These are phyloP conservation scores for Cornus kousa DNA, from an alignment of 148 eudicot species.

Conservation along the genomic window DNA sequence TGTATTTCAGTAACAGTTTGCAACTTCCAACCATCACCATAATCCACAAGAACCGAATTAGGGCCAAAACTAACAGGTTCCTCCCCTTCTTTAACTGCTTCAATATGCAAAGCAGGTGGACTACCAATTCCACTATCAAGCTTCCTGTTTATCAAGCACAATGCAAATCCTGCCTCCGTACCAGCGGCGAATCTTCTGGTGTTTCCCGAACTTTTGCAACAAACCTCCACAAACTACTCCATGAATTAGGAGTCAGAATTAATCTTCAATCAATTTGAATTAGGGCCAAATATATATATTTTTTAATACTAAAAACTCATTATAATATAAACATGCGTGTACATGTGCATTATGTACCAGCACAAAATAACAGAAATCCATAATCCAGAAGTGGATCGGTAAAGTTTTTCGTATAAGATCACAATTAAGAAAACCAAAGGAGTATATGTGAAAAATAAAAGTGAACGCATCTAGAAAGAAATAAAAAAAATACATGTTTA, in stretches of 20 bases:
- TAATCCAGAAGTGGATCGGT: not conserved
- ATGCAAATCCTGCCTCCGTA: slow-evolving; percentile 74
- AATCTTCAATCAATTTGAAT: not conserved
- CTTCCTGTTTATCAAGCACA: slow-evolving; percentile 67
- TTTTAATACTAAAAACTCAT: too few species aligned
- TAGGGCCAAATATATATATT: not conserved
- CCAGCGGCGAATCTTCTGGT: slow-evolving; percentile 65
- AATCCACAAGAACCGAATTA: slow-evolving; percentile 50
- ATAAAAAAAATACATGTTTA: not conserved
- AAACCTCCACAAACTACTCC: slow-evolving; percentile 68
- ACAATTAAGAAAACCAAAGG: not conserved
- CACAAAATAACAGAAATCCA: not conserved
- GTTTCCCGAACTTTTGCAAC: slow-evolving; percentile 61
- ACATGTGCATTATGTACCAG: not conserved
- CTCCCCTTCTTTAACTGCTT: slow-evolving; percentile 76
- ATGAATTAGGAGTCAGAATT: not conserved
- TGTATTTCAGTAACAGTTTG: slow-evolving; percentile 54
- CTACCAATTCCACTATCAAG: slow-evolving; percentile 19
- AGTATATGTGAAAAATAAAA: too few species aligned
- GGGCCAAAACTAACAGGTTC: slow-evolving; percentile 83
- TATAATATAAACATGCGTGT: not conserved
- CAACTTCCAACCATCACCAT: slow-evolving; percentile 75
- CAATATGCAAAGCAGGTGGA: slow-evolving; percentile 53
- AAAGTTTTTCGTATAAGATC: not conserved
- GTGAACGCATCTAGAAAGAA: too few species aligned